Evolutionary conservation across 495 filamentous ascomycete species (phyloP).

Genomic region (Amorphotheca resinae): DNA sequence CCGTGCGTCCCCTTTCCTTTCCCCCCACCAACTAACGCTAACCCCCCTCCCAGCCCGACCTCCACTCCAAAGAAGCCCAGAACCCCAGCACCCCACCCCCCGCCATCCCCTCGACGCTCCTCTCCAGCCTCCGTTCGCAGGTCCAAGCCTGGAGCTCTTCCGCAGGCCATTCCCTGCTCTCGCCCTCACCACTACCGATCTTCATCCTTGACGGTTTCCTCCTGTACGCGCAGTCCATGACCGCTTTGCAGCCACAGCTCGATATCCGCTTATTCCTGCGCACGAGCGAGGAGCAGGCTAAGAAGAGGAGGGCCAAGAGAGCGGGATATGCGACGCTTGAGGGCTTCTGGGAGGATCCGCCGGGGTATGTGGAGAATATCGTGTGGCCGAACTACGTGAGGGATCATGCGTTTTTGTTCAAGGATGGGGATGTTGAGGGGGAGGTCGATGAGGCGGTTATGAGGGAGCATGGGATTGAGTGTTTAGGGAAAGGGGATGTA

Average conservation of each 20-base stretch:
- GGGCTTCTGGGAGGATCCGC: conserved; percentile 90
- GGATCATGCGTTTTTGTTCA: conserved; percentile 65
- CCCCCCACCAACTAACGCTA: conserved; percentile 12
- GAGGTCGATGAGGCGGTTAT: conserved; percentile 32
- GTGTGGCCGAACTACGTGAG: conserved; percentile 90
- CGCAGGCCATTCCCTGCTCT: conserved; percentile 15
- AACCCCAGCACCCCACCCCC: conserved; percentile 45
- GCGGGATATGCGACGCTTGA: conserved; percentile 78
- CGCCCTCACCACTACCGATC: conserved; percentile 23
- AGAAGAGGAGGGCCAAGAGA: conserved; percentile 54
- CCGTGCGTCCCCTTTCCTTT: conserved; percentile 28
- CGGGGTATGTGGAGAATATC: conserved; percentile 84
- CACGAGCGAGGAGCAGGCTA: conserved; percentile 45
- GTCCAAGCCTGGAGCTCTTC: conserved; percentile 25
- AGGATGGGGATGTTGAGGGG: conserved; percentile 48
- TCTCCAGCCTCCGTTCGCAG: conserved; percentile 28
- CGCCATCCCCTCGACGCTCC: conserved; percentile 28
- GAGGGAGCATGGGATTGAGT: conserved; percentile 31
- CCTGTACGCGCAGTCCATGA: conserved; percentile 44
- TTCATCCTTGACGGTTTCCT: conserved; percentile 77
- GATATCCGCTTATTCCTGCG: conserved; percentile 68
- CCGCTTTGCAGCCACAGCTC: conserved; percentile 40
- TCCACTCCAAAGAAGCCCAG: conserved; percentile 66
- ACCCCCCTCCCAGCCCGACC: conserved; percentile 28
- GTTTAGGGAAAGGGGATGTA: conserved; percentile 29